phyloP scores from a whole-genome alignment of 495 filamentous ascomycete genomes.

The Daldinia caldariorum region DNA sequence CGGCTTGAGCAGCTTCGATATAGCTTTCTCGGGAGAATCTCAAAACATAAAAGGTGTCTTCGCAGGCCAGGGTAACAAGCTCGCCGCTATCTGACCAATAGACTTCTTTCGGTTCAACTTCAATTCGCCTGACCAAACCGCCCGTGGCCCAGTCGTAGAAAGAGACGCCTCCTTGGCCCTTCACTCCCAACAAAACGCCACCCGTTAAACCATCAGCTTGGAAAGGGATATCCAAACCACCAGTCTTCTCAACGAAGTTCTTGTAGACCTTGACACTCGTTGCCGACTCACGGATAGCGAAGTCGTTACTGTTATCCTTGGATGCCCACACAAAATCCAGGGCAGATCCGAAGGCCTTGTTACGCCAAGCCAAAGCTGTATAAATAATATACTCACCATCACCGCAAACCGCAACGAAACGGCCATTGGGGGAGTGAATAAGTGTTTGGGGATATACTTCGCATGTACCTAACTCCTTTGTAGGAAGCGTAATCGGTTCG shows the following conservation, averaged over 20 bases:
- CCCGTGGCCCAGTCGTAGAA: slow-evolving; percentile 97
- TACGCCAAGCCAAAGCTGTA: slow-evolving; percentile 95
- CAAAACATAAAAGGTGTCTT: slow-evolving; percentile 94
- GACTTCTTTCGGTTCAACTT: slow-evolving; percentile 91
- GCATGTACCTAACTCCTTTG: slow-evolving; percentile 93
- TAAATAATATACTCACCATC: slow-evolving; percentile 98
- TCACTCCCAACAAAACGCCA: slow-evolving; percentile 92
- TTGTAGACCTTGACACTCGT: slow-evolving; percentile 96
- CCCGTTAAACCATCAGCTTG: slow-evolving; percentile 91
- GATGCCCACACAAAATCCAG: slow-evolving; percentile 97
- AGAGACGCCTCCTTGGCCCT: slow-evolving; percentile 91
- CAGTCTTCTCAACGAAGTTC: slow-evolving; percentile 94
- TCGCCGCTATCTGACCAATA: slow-evolving; percentile 99
- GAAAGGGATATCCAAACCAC: slow-evolving; percentile 93
- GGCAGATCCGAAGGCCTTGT: slow-evolving; percentile 95
- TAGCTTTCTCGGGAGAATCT: slow-evolving; percentile 91
- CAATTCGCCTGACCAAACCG: slow-evolving; percentile 88
- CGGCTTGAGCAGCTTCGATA: slow-evolving; percentile 78
- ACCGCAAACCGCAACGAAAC: slow-evolving; percentile 96
- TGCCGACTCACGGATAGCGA: slow-evolving; percentile 91
- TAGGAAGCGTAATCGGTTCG: slow-evolving; percentile 81
- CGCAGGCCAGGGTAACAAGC: slow-evolving; percentile 89
- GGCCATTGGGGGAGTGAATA: slow-evolving; percentile 94
- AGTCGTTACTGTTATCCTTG: slow-evolving; percentile 98
- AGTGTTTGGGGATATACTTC: slow-evolving; percentile 97